Conservation (phyloP, 2,329 filamentous ascomycete genomes). For the Rhynchosporium graminicola region DNA sequence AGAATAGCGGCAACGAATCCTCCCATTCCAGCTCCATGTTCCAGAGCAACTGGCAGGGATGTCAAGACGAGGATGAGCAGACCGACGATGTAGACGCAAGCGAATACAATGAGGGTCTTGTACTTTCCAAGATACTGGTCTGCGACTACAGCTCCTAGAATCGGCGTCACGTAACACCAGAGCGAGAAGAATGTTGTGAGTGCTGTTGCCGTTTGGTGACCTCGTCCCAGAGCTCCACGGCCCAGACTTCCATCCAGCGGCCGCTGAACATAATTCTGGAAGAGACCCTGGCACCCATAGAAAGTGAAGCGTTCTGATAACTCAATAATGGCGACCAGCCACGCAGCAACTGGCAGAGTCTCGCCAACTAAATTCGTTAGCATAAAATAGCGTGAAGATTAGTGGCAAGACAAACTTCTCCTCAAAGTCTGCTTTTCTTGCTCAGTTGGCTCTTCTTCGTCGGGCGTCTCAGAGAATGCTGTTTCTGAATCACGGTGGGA, state of each 20-base stretch:
- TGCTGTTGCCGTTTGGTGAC: constrained; percentile 55
- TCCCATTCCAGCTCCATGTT: constrained; percentile 47
- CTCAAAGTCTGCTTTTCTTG: constrained; percentile 23
- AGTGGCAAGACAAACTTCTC: constrained; percentile 20
- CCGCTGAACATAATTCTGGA: constrained; percentile 61
- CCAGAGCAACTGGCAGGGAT: constrained; percentile 50
- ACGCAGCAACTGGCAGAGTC: constrained; percentile 22
- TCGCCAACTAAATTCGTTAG: constrained; percentile 20
- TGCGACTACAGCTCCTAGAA: constrained; percentile 49
- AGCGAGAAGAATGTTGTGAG: constrained; percentile 55
- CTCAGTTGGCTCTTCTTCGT: constrained; percentile 27
- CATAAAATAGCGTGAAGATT: too few species aligned
- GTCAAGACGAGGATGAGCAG: constrained; percentile 56
- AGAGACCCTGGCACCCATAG: constrained; percentile 63
- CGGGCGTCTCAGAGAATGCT: constrained; percentile 23
- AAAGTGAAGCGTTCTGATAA: constrained; percentile 65
- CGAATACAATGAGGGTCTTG: constrained; percentile 58
- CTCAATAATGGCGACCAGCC: constrained; percentile 60
- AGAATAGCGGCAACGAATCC: constrained; percentile 54
- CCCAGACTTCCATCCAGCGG: constrained; percentile 36
- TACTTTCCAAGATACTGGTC: constrained; percentile 61
- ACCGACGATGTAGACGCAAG: constrained; percentile 51
- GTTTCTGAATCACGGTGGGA: constrained; percentile 13
- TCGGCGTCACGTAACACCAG: constrained; percentile 49
- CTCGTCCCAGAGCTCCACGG: constrained; percentile 54